These are phyloP conservation scores for Erysimum cheiranthoides DNA, from an alignment of 345 rosid species.

Conservation along the genomic window DNA sequence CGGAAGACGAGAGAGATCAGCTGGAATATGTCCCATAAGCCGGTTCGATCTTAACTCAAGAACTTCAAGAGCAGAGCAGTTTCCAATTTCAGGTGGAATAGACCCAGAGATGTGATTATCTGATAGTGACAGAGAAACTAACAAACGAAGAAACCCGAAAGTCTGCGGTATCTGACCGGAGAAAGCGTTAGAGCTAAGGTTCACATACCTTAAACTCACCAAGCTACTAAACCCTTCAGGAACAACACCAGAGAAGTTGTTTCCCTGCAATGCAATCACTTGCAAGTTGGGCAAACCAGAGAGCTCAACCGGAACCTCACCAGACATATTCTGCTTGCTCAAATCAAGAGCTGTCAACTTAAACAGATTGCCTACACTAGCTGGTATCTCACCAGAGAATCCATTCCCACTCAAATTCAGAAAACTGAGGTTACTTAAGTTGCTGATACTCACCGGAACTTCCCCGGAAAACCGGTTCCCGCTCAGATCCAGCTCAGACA, in stretches of 20 bases:
- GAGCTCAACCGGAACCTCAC: constrained; percentile 75
- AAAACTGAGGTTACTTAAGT: constrained; percentile 51
- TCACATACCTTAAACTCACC: constrained; percentile 66
- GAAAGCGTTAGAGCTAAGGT: constrained; percentile 73
- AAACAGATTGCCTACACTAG: constrained; percentile 56
- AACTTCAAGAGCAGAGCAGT: constrained; percentile 82
- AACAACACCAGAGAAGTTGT: constrained; percentile 67
- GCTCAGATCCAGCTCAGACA: constrained; percentile 76
- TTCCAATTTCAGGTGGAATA: constrained; percentile 79
- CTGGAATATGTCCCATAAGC: constrained; percentile 71
- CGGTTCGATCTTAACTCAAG: constrained; percentile 72
- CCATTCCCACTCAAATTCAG: constrained; percentile 65
- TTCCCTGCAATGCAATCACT: constrained; percentile 85
- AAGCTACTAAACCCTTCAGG: constrained; percentile 94
- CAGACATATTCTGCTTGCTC: constrained; percentile 71
- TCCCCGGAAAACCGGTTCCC: constrained; percentile 62
- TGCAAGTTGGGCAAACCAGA: constrained; percentile 86
- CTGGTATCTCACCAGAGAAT: constrained; percentile 64
- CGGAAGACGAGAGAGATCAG: constrained; percentile 65
- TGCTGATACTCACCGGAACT: constrained; percentile 63
- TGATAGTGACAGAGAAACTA: constrained; percentile 74
- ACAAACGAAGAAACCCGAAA: constrained; percentile 71
- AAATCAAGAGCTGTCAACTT: constrained; percentile 61
- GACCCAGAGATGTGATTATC: constrained; percentile 67
- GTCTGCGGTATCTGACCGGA: constrained; percentile 73